Percentiles rank a stretch among this genome's conserved stretches.
Evolutionary conservation across 2,329 filamentous ascomycete genomes (phyloP).

Genomic region (Paraphoma chrysanthemicola): DNA sequence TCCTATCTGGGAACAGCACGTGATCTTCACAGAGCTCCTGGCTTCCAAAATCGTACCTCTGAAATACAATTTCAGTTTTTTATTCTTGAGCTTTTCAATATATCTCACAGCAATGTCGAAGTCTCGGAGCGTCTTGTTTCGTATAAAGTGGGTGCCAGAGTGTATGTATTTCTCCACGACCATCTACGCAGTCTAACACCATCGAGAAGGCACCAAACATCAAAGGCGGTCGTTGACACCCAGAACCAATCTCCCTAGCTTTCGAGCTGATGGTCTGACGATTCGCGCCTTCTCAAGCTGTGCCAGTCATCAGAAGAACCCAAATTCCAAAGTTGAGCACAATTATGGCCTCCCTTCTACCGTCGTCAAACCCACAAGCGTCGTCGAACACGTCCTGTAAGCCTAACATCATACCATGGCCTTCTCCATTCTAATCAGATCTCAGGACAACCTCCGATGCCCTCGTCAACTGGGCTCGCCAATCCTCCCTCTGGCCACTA

Average conservation of each 20-base stretch:
- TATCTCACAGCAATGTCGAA: neutral
- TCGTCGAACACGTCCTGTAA: conserved; percentile 19
- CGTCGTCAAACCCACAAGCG: conserved; percentile 4
- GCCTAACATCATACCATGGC: neutral
- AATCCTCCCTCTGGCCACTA: conserved; percentile 85
- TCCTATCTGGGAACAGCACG: conserved; percentile 1
- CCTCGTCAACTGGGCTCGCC: conserved; percentile 80
- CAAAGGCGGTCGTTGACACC: neutral
- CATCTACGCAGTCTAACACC: neutral
- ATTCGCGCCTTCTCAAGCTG: neutral
- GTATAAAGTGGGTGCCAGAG: neutral
- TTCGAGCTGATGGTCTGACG: too few relatives aligned
- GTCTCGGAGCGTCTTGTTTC: neutral
- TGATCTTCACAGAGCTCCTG: neutral
- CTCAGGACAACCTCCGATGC: neutral
- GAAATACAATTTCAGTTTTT: neutral
- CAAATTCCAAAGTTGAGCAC: neutral
- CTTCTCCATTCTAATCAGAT: neutral
- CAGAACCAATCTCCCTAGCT: neutral
- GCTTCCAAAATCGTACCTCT: neutral
- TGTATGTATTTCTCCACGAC: neutral
- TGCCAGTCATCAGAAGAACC: neutral
- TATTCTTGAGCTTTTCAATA: neutral
- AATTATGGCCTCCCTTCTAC: conserved; percentile 1
- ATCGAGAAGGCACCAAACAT: neutral